A percentile compares a stretch with the other conserved stretches of the same genome.
Conservation (phyloP, 2,329 filamentous ascomycete genomes). For the Bipolaris bicolor region DNA sequence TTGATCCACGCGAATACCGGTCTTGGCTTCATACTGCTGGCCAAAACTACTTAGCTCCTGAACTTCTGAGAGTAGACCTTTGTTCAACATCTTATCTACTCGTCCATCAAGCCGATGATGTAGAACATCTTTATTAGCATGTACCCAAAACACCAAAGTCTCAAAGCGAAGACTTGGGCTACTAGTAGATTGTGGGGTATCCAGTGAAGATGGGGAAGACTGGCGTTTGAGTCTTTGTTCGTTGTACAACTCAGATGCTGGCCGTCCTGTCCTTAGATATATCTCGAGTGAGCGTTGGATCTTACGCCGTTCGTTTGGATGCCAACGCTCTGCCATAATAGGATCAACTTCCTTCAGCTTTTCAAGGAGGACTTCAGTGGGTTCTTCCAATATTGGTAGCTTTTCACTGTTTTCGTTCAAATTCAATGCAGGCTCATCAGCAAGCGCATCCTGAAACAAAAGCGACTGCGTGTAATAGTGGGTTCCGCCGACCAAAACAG, state of each 20-base stretch:
- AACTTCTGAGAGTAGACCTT: constrained; percentile 69
- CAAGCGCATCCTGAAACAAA: constrained; percentile 76
- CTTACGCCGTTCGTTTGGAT: constrained; percentile 89
- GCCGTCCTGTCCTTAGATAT: constrained; percentile 79
- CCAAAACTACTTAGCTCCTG: constrained; percentile 59
- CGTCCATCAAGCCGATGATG: constrained; percentile 74
- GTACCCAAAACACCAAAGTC: constrained; percentile 84
- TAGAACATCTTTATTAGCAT: constrained; percentile 73
- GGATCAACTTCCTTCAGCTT: constrained; percentile 84
- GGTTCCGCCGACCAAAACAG: constrained; percentile 91
- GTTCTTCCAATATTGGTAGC: constrained; percentile 73
- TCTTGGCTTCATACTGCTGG: constrained; percentile 49
- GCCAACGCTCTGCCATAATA: constrained; percentile 87
- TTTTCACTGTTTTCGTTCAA: constrained; percentile 29
- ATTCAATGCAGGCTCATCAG: constrained; percentile 54
- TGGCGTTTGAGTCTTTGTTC: constrained; percentile 64
- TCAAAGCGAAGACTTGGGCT: constrained; percentile 55
- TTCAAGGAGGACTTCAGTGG: constrained; percentile 73
- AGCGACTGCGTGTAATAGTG: constrained; percentile 94
- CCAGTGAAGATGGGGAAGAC: constrained; percentile 16
- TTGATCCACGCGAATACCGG: constrained; percentile 67
- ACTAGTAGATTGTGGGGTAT: not conserved
- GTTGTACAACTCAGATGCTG: constrained; percentile 84
- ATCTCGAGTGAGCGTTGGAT: constrained; percentile 91
- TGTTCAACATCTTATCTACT: constrained; percentile 81